phyloP scores from a whole-genome alignment of 2,329 filamentous ascomycete species.

The Aureobasidium leucospermi region DNA sequence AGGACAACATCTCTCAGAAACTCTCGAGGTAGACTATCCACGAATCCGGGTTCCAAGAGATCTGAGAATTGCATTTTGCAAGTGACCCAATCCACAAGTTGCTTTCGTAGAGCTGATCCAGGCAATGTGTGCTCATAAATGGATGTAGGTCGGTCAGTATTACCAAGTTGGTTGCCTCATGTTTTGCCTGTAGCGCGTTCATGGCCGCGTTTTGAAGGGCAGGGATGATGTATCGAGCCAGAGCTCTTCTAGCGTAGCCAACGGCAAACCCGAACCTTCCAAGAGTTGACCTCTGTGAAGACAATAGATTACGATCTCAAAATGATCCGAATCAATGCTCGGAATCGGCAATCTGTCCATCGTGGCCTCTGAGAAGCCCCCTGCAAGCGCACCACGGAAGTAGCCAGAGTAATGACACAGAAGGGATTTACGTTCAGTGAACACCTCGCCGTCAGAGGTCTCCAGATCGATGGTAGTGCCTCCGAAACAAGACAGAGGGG shows the following conservation, averaged over 20 bases:
- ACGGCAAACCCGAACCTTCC: not conserved
- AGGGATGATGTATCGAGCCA: conserved; percentile 15
- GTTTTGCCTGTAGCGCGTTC: not conserved
- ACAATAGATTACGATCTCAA: no score
- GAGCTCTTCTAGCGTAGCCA: not conserved
- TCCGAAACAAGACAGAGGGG: no score
- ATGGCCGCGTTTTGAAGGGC: conserved; percentile 15
- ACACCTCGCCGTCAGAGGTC: no score
- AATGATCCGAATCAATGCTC: no score
- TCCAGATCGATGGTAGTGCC: no score
- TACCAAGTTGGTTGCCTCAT: not conserved
- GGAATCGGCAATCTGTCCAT: not conserved
- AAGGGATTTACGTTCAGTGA: not conserved
- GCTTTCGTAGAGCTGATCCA: not conserved
- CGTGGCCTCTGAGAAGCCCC: conserved; percentile 6
- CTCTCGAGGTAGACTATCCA: not conserved
- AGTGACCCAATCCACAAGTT: conserved; percentile 10
- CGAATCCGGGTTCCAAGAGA: not conserved
- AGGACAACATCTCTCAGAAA: not conserved
- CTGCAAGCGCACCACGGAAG: conserved; percentile 16
- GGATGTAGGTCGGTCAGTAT: conserved; percentile 13
- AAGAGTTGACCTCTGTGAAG: no score
- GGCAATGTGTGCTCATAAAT: not conserved
- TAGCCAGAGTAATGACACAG: conserved; percentile 17
- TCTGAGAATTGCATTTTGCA: not conserved